phyloP scores from a whole-genome alignment of 1,139 yeast genomes.

The Pneumocystis oryctolagi region DNA sequence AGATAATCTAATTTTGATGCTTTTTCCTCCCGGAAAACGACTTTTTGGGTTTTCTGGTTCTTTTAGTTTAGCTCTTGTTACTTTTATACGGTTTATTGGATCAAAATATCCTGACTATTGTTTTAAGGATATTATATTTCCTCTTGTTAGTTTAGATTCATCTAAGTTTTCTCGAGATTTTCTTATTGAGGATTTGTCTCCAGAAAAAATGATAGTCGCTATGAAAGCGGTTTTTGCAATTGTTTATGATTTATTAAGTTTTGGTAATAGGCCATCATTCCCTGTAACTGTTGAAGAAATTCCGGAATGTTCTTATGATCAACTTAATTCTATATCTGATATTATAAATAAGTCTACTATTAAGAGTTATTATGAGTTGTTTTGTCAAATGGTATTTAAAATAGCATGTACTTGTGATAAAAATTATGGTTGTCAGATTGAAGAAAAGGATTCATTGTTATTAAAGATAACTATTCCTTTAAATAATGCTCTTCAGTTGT shows the following conservation, averaged over 20 bases:
- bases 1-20: conserved; percentile 40
- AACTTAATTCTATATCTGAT: background rate
- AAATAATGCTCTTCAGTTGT: background rate
- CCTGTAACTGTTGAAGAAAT: conserved; percentile 33
- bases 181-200: conserved; percentile 45
- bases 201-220: conserved; percentile 59
- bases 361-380: conserved; percentile 48
- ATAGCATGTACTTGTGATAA: conserved; percentile 47
- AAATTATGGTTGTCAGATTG: conserved; percentile 35
- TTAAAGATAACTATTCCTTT: background rate
- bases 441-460: background rate
- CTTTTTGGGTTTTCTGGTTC: conserved; percentile 60
- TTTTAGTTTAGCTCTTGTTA: conserved; percentile 49
- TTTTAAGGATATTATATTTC: conserved; percentile 60
- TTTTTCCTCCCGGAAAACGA: conserved; percentile 46
- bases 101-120: conserved; percentile 64
- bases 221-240: conserved; percentile 57
- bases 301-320: conserved; percentile 1
- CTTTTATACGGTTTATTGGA: conserved; percentile 61
- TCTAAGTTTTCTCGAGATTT: conserved; percentile 30
- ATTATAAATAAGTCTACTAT: conserved; percentile 5
- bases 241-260: conserved; percentile 40
- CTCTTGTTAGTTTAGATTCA: conserved; percentile 26
- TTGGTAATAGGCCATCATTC: conserved; percentile 51
- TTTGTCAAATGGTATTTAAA: conserved; percentile 46